These are phyloP conservation scores for Verticillium nonalfalfae DNA, from an alignment of 2,329 filamentous ascomycete genomes.

Conservation along the genomic window DNA sequence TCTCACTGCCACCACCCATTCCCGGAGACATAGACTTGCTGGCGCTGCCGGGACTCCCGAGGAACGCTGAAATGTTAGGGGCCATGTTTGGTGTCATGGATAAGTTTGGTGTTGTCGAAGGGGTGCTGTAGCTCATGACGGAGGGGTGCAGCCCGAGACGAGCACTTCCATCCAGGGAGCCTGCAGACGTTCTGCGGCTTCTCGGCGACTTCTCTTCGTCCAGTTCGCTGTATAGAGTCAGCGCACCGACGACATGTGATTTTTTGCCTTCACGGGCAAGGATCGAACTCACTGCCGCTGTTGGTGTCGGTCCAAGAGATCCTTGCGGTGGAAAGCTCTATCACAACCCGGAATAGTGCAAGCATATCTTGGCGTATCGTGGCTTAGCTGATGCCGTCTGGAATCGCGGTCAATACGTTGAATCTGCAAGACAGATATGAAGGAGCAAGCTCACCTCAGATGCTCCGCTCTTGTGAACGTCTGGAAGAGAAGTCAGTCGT, in stretches of 20 bases:
- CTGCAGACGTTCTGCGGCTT: conserved; percentile 10
- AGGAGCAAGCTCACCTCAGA: conserved; percentile 37
- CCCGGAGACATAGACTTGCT: conserved; percentile 10
- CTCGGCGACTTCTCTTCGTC: conserved; percentile 10
- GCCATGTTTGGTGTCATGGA: conserved; percentile 9
- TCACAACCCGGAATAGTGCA: conserved; percentile 50
- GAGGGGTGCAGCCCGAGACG: conserved; percentile 5
- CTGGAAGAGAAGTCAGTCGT: conserved; percentile 23
- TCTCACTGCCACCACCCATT: conserved; percentile 4
- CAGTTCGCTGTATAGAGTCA: conserved; percentile 7
- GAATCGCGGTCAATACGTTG: neutral
- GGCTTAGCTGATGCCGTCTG: conserved; percentile 56
- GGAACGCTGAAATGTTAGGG: neutral
- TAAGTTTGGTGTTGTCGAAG: conserved; percentile 4
- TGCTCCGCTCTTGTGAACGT: conserved; percentile 59
- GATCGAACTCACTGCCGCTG: conserved; percentile 38
- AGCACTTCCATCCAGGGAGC: conserved; percentile 7
- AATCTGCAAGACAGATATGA: neutral
- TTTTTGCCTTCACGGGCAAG: neutral
- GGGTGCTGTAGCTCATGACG: conserved; percentile 5
- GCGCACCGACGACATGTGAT: neutral
- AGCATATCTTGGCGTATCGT: conserved; percentile 44
- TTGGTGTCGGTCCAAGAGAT: conserved; percentile 52
- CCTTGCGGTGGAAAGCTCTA: conserved; percentile 50
- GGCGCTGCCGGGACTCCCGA: conserved; percentile 4